Base-by-base conservation (phyloP, 257 asterid species). In the Thymus quinquecostatus region DNA sequence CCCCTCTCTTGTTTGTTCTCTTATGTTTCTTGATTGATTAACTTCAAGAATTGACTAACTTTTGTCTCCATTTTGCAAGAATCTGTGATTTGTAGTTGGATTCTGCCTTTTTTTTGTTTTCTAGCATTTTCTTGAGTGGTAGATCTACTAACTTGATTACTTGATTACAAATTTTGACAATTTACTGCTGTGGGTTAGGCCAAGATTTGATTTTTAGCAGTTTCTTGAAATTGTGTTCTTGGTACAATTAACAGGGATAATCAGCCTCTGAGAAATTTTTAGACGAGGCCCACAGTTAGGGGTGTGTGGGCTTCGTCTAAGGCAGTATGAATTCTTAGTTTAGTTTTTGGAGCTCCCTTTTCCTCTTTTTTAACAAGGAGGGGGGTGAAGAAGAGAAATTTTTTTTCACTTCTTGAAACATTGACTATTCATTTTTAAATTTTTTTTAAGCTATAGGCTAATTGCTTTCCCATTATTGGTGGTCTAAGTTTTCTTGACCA, bases 291-390 rank as follows among this genome's bases (percentile, higher is more conserved):
- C 89, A 82, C 86, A 72, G 29, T 69, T 78, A 60, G 61, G 68
- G 70, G 69, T 82, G 32, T 84, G 88, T 86, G 87, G 89, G 85
- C 84, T 86, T 86, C 85, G 80, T 72, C 81, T 68, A 32, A 40
- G 60, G 8, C 51, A 69, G 9, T 7, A 41, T 68, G 8, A 55
- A 45, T 8, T 30, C 58, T 44, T 75, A 58, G 32, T 68, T 54
- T 61, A 60, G 79, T 51, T 64, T 38, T 82, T 77, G 75, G 49
- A 51, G 68, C 70, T 64, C 75, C 84, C 79, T 59, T 66, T 71
- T 76, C 75, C 75, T 70, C n/a, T 27, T 68, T 77, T 81, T 65
- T 65, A 64, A 48, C 58, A 66, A 63, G 70, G 74, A 75, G 79
- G 79, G 44, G 51, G 60, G 64, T 51, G 78, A 66, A 36, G 80